Evolutionary conservation across 1,284 basidiomycete species (phyloP).

Genomic region (Cutaneotrichosporon mucoides): DNA sequence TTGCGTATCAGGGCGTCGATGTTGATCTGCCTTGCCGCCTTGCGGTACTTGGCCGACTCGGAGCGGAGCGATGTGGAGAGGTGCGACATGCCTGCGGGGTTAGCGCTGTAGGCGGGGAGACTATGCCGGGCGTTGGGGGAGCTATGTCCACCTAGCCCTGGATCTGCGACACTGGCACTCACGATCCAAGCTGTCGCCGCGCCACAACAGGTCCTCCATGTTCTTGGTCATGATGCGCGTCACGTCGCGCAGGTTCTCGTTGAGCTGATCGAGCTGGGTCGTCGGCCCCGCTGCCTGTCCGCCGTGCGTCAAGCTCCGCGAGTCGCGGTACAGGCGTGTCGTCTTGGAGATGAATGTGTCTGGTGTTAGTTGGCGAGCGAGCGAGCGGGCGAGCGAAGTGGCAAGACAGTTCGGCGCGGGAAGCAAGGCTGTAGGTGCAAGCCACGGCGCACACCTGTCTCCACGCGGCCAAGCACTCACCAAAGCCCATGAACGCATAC

Average conservation of each 20-base stretch:
- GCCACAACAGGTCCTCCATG: conserved; percentile 92
- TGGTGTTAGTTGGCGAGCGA: conserved; percentile 37
- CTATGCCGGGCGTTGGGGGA: background rate
- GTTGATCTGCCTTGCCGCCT: conserved; percentile 92
- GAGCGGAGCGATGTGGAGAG: conserved; percentile 94
- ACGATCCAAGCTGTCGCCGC: conserved; percentile 51
- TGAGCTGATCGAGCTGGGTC: conserved; percentile 73
- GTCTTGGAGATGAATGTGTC: conserved; percentile 99
- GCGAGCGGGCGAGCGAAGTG: too few species aligned
- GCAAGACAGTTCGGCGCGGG: too few species aligned
- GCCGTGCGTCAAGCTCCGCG: conserved; percentile 66
- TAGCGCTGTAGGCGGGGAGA: background rate
- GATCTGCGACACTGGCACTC: background rate
- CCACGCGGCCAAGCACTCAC: conserved; percentile 52
- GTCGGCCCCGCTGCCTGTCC: conserved; percentile 28
- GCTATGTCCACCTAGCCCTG: too few species aligned
- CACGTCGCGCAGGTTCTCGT: conserved; percentile 95
- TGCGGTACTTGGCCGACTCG: conserved; percentile 96
- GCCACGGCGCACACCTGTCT: too few species aligned
- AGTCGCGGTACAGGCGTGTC: conserved; percentile 88
- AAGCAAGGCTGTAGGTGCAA: too few species aligned
- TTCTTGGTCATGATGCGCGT: conserved; percentile 99
- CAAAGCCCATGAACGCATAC: conserved; percentile 94
- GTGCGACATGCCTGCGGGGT: conserved; percentile 85
- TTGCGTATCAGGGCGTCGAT: conserved; percentile 88